phyloP scores from a whole-genome alignment of 2,329 filamentous ascomycete genomes.

The Colletotrichum nymphaeae region DNA sequence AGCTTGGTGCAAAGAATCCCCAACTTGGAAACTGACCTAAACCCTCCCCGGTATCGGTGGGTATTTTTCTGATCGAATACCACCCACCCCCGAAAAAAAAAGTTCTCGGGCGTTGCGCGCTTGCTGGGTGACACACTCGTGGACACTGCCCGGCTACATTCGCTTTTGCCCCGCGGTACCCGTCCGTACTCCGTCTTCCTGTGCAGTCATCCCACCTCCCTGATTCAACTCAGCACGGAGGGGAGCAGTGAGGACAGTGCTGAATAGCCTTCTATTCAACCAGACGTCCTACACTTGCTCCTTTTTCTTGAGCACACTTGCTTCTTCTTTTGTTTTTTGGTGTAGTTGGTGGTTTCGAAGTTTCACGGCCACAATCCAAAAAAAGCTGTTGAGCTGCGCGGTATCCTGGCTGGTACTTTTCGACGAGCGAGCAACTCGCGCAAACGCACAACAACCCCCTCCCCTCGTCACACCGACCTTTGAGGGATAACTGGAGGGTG shows the following conservation, averaged over 20 bases:
- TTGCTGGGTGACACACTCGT: constrained; percentile 11
- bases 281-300: constrained; percentile 33
- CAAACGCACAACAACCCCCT: background rate
- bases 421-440: background rate
- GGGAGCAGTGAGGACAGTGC: constrained; percentile 37
- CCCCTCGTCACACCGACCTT: constrained; percentile 15
- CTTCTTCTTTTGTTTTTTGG: background rate
- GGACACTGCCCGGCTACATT: constrained; percentile 15
- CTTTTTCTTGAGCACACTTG: constrained; percentile 12
- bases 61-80: background rate
- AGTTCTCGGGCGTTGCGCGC: background rate
- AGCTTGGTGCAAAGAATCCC: background rate
- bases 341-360: background rate
- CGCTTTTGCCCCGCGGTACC: constrained; percentile 31
- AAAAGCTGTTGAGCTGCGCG: constrained; percentile 9
- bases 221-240: constrained; percentile 33
- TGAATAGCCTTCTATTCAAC: constrained; percentile 36
- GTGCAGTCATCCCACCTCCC: constrained; percentile 31
- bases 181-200: background rate
- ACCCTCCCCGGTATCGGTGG: constrained; percentile 32
- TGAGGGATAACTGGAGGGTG: background rate
- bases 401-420: constrained; percentile 11
- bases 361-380: constrained; percentile 13
- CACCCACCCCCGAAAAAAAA: constrained; percentile 9
- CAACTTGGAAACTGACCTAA: background rate